Conservation (phyloP, 345 rosid genomes). For the Iberis pinnata region DNA sequence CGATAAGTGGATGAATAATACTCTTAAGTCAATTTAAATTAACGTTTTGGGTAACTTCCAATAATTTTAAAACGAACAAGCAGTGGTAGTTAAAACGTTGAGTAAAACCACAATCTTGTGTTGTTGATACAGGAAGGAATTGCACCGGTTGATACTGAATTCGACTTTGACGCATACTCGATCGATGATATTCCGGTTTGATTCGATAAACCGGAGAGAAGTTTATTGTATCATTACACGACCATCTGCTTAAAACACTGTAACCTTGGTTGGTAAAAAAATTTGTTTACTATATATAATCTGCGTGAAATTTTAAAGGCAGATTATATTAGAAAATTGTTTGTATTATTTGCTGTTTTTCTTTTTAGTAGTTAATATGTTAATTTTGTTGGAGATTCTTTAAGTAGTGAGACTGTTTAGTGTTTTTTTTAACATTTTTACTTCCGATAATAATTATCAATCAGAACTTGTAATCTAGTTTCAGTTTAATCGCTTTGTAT, state of each 20-base stretch:
- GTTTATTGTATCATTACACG: conserved; percentile 19
- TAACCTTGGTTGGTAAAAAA: conserved; percentile 12
- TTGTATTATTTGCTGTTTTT: background rate
- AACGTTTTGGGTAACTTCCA: no score
- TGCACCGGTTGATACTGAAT: conserved; percentile 55
- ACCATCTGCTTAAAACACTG: conserved; percentile 2
- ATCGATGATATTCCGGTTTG: conserved; percentile 65
- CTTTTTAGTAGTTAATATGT: no score
- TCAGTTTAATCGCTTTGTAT: no score
- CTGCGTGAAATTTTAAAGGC: conserved; percentile 25
- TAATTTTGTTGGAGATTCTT: no score
- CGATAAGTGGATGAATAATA: no score
- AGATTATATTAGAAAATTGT: conserved; percentile 18
- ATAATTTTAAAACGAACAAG: background rate
- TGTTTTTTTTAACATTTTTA: no score
- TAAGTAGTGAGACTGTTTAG: no score
- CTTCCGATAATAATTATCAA: no score
- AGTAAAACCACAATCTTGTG: background rate
- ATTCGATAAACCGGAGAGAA: conserved; percentile 8
- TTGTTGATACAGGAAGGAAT: conserved; percentile 58
- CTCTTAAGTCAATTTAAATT: no score
- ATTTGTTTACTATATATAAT: conserved; percentile 11
- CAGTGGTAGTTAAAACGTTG: no score
- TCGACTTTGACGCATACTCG: conserved; percentile 71
- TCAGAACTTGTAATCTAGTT: no score